Percentiles rank a stretch among this genome's conserved stretches.
phyloP scores from a whole-genome alignment of 805 yeast species.

The Lipomyces yamanashiensis region DNA sequence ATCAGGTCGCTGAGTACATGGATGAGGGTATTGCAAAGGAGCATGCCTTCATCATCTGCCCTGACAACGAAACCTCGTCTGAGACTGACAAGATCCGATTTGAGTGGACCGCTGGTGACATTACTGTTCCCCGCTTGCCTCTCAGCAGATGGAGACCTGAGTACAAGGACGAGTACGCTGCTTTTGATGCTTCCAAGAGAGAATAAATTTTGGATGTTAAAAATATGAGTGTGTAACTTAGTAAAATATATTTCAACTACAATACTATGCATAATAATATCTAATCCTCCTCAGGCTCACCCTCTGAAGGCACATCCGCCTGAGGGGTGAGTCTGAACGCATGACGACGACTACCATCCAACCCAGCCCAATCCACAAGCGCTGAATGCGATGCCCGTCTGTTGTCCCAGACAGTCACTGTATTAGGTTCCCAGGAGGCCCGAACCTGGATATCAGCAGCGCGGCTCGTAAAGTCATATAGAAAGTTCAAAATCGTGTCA shows the following conservation, averaged over 20 bases:
- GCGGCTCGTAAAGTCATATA: conserved; percentile 57
- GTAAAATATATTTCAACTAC: not conserved
- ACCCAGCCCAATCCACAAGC: conserved; percentile 59
- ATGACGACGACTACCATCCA: conserved; percentile 59
- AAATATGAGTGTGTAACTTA: no score
- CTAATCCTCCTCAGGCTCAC: conserved; percentile 4
- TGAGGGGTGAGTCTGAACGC: conserved; percentile 78
- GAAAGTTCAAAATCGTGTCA: conserved; percentile 60
- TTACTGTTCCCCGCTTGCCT: conserved; percentile 37
- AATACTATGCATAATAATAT: not conserved
- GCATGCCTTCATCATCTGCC: conserved; percentile 40
- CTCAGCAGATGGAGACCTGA: conserved; percentile 41
- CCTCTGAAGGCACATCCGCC: conserved; percentile 63
- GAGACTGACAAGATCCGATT: conserved; percentile 39
- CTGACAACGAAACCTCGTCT: conserved; percentile 40
- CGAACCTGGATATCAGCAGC: conserved; percentile 68
- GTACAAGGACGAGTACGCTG: conserved; percentile 31
- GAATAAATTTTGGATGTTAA: not conserved
- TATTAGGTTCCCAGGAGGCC: conserved; percentile 70
- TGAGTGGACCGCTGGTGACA: conserved; percentile 39
- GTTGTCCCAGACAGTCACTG: conserved; percentile 80
- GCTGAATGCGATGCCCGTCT: conserved; percentile 73
- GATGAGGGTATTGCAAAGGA: conserved; percentile 34
- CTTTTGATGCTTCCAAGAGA: conserved; percentile 25
- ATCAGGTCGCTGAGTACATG: conserved; percentile 39